A percentile compares a stretch with the other conserved stretches of the same genome.
phyloP scores from a whole-genome alignment of 1,139 yeast species.

The Insectozyma bohioensis region DNA sequence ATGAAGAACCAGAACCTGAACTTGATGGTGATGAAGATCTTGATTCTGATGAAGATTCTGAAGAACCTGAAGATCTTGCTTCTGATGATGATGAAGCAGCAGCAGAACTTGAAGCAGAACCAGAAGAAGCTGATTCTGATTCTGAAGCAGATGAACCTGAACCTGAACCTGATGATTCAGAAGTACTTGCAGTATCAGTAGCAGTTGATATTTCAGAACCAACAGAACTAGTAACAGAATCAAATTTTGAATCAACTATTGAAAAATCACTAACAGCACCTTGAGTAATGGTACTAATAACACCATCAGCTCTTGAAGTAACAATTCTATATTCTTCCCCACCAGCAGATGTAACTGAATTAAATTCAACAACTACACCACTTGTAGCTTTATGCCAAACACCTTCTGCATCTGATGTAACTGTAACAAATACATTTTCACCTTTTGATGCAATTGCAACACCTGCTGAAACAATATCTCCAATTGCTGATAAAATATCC shows the following conservation, averaged over 20 bases:
- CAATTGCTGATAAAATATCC: conserved; percentile 14
- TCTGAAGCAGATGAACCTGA: conserved; percentile 7
- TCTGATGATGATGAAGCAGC: conserved; percentile 1
- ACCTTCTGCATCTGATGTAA: conserved; percentile 17
- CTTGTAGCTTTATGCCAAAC: conserved; percentile 14
- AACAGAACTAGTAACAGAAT: conserved; percentile 9
- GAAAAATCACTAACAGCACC: conserved; percentile 21
- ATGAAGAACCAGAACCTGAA: conserved; percentile 8
- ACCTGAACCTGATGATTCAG: conserved; percentile 3
- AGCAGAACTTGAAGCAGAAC: background rate
- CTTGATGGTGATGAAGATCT: conserved; percentile 7
- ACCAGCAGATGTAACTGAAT: conserved; percentile 12
- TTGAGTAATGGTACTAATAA: conserved; percentile 14
- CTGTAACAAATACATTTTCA: conserved; percentile 14
- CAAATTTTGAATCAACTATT: conserved; percentile 18
- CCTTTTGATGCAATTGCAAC: conserved; percentile 16
- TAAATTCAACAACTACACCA: conserved; percentile 14
- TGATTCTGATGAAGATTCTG: conserved; percentile 8
- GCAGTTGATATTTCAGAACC: conserved; percentile 5
- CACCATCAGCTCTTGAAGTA: conserved; percentile 15
- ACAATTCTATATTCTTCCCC: conserved; percentile 13
- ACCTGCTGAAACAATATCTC: conserved; percentile 14
- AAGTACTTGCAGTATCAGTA: conserved; percentile 1
- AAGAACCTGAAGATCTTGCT: conserved; percentile 7
- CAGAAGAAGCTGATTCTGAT: background rate